A percentile compares a stretch with the other conserved stretches of the same genome.
phyloP scores from a whole-genome alignment of 2,329 filamentous ascomycete species.

The Penicillium thymicola region DNA sequence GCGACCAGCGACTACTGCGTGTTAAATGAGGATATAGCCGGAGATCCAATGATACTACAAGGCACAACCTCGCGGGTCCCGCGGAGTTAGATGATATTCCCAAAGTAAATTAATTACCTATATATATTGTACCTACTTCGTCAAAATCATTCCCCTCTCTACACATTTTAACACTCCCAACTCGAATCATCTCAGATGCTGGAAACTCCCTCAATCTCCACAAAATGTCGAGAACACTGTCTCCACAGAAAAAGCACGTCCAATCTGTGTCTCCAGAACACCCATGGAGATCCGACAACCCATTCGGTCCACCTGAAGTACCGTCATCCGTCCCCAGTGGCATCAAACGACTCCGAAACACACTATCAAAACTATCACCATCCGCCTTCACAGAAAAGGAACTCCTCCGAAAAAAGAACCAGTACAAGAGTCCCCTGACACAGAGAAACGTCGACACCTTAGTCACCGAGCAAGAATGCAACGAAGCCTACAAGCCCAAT shows the following conservation, averaged over 20 bases:
- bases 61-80: conserved; percentile 8
- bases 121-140: conserved; percentile 6
- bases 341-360: conserved; percentile 36
- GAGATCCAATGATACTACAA: conserved; percentile 7
- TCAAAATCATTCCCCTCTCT: neutral
- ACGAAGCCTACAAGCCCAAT: conserved; percentile 58
- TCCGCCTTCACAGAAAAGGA: conserved; percentile 35
- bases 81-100: conserved; percentile 5
- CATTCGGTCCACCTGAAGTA: conserved; percentile 32
- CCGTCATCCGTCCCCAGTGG: conserved; percentile 27
- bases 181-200: neutral
- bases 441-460: conserved; percentile 38
- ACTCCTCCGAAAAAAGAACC: conserved; percentile 35
- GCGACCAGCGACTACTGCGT: neutral
- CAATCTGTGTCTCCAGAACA: conserved; percentile 21
- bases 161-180: neutral
- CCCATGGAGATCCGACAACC: conserved; percentile 32
- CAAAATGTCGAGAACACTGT: neutral
- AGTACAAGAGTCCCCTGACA: conserved; percentile 35
- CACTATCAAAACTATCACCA: conserved; percentile 34
- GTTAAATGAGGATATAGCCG: neutral
- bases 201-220: neutral
- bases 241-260: neutral
- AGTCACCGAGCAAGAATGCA: conserved; percentile 32
- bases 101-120: neutral